Conservation (phyloP, 306 rosid genomes). For the Quercus dentata region DNA sequence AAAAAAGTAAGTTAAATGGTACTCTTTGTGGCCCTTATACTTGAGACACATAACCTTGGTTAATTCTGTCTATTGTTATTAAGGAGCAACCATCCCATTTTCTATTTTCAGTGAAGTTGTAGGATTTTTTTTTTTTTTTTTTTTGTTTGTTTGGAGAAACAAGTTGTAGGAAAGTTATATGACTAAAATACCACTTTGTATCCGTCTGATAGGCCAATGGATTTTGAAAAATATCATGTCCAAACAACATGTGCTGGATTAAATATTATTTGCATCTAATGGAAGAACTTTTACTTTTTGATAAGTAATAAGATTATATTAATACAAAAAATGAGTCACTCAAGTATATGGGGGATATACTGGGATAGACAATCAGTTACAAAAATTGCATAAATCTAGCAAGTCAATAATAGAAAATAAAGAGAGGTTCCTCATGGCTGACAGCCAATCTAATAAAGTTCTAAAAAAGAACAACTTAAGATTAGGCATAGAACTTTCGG, state of each 20-base stretch:
- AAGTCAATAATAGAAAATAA: too few species aligned
- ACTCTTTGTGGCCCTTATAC: not conserved
- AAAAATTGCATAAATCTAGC: too few species aligned
- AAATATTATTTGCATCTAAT: not conserved
- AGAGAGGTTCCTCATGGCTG: too few species aligned
- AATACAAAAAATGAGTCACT: too few species aligned
- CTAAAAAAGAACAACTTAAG: too few species aligned
- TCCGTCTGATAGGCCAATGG: not conserved
- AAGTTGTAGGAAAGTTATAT: not conserved
- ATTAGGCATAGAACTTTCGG: too few species aligned
- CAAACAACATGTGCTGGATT: not conserved
- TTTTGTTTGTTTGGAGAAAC: not conserved
- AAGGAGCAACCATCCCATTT: not conserved
- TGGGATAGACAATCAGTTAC: too few species aligned
- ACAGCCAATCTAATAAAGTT: too few species aligned
- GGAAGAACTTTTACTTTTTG: not conserved
- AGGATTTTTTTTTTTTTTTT: not conserved
- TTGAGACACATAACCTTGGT: not conserved
- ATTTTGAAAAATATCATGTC: not conserved
- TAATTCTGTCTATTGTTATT: not conserved
- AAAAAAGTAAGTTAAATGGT: not conserved
- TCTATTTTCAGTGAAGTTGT: not conserved
- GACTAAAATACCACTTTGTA: not conserved
- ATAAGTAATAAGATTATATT: too few species aligned
- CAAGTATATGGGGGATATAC: too few species aligned